Conservation (phyloP, 2,329 filamentous ascomycete species). For the Trichoderma guizhouense region DNA sequence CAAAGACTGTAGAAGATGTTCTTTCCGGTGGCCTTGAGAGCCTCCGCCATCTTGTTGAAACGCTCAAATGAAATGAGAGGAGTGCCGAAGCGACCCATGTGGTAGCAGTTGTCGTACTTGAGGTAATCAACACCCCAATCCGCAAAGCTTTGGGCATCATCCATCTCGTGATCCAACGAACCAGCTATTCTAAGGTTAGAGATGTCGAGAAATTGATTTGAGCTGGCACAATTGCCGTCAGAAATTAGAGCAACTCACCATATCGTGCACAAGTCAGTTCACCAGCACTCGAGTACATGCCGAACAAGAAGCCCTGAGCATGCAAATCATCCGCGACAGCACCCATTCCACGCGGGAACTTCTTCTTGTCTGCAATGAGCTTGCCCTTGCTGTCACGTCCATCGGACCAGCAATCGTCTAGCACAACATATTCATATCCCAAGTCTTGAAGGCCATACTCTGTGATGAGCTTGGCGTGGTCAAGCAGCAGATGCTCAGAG, state of each 20-base stretch:
- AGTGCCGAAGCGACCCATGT: conserved; percentile 16
- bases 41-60: conserved; percentile 30
- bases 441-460: conserved; percentile 28
- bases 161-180: conserved; percentile 48
- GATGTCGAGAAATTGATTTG: conserved; percentile 8
- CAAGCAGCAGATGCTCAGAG: conserved; percentile 21
- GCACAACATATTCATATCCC: conserved; percentile 29
- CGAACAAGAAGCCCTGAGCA: conserved; percentile 35
- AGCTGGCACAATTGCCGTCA: not conserved
- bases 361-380: conserved; percentile 31
- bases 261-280: conserved; percentile 44
- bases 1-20: conserved; percentile 34
- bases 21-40: conserved; percentile 31
- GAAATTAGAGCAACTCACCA: not conserved
- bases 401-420: conserved; percentile 37
- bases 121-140: conserved; percentile 52
- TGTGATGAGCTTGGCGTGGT: conserved; percentile 24
- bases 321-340: conserved; percentile 35
- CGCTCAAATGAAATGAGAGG: conserved; percentile 17
- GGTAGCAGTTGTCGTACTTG: conserved; percentile 50
- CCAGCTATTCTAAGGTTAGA: conserved; percentile 33
- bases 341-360: conserved; percentile 38
- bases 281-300: conserved; percentile 42
- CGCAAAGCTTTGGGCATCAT: conserved; percentile 52
- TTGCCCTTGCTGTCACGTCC: conserved; percentile 26